These are phyloP conservation scores for Tylopilus cervinicoccineus DNA, from an alignment of 768 basidiomycete genomes.

Conservation along the genomic window DNA sequence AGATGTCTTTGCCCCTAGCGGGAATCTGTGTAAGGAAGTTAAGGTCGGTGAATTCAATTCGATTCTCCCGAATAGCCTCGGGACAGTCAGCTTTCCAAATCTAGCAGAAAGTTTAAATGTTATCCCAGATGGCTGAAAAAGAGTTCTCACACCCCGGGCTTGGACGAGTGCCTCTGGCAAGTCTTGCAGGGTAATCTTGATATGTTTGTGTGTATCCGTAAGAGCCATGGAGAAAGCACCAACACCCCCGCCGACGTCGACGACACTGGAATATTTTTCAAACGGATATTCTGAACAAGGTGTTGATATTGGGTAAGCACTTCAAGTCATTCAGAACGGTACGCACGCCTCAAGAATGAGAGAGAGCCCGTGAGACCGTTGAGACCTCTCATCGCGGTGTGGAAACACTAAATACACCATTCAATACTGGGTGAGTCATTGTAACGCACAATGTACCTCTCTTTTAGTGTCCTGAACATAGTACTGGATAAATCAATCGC, in stretches of 20 bases:
- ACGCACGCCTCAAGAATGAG: conserved; percentile 21
- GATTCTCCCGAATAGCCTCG: conserved; percentile 16
- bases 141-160: conserved; percentile 17
- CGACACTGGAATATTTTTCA: conserved; percentile 23
- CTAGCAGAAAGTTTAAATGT: conserved; percentile 7
- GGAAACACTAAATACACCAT: conserved; percentile 16
- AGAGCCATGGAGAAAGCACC: conserved; percentile 30
- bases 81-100: conserved; percentile 22
- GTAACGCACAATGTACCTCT: conserved; percentile 9
- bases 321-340: background rate
- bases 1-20: conserved; percentile 11
- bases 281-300: conserved; percentile 31
- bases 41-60: conserved; percentile 26
- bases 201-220: conserved; percentile 23
- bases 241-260: conserved; percentile 37
- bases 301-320: background rate
- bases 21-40: conserved; percentile 27
- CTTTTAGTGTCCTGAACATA: conserved; percentile 14
- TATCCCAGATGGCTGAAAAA: background rate
- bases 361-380: conserved; percentile 22
- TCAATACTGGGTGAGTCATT: background rate
- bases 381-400: conserved; percentile 24
- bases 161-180: conserved; percentile 24
- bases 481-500: background rate
- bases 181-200: conserved; percentile 33